phyloP scores from a whole-genome alignment of 176 grass and related monocot species.

The Themeda triandra region DNA sequence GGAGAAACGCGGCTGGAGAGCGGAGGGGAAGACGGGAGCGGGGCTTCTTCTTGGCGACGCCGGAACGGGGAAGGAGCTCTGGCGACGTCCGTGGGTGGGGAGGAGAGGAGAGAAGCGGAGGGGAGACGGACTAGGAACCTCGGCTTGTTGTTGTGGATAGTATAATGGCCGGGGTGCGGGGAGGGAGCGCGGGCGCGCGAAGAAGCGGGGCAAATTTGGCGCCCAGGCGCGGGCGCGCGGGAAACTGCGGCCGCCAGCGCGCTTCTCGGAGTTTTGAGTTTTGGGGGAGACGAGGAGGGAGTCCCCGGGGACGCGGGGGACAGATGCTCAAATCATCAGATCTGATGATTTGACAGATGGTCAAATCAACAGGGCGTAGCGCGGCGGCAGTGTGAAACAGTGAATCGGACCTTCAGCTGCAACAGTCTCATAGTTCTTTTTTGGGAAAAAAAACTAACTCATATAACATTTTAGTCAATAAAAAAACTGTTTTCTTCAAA shows the following conservation, averaged over 20 bases:
- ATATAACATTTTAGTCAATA: too few relatives aligned
- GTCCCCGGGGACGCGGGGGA: too few relatives aligned
- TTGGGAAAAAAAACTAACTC: too few relatives aligned
- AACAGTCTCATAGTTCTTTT: too few relatives aligned
- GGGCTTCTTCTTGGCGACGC: not conserved
- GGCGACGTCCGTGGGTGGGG: not conserved
- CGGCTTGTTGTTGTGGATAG: not conserved
- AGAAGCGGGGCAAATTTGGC: slow-evolving; percentile 2
- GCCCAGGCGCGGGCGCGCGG: not conserved
- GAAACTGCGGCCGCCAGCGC: not conserved
- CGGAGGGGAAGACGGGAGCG: not conserved
- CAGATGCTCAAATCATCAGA: too few relatives aligned
- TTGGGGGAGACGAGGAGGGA: not conserved
- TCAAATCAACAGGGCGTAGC: too few relatives aligned
- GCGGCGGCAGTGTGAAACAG: too few relatives aligned
- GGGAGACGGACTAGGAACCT: not conserved
- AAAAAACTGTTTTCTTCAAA: too few relatives aligned
- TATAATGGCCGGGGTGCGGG: not conserved
- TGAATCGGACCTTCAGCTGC: too few relatives aligned
- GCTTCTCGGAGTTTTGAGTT: not conserved
- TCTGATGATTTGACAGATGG: too few relatives aligned
- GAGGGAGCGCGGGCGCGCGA: not conserved
- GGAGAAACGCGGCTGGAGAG: not conserved
- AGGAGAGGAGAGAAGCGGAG: not conserved
- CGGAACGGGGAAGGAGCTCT: not conserved